Conservation (phyloP, 495 filamentous ascomycete genomes). For the Cercophora sp. region DNA sequence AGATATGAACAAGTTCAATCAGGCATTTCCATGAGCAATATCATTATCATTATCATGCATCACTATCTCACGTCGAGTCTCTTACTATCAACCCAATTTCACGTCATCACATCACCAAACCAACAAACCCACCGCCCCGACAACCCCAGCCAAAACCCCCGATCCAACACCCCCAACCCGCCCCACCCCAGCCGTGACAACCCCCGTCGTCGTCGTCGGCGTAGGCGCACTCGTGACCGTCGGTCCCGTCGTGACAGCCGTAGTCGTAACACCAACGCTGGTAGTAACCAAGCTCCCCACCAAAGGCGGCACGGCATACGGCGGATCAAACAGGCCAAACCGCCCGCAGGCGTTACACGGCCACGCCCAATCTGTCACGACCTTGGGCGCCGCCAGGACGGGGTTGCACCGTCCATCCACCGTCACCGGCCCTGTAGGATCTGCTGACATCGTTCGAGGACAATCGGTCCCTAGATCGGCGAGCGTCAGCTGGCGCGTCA, state of each 20-base stretch:
- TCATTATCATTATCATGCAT: no score
- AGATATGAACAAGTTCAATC: no score
- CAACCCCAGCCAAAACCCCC: no score
- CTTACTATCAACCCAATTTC: no score
- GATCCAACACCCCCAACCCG: no score
- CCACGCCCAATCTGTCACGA: conserved; percentile 25
- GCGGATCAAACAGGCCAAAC: conserved; percentile 32
- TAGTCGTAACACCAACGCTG: conserved; percentile 10
- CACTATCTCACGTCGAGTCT: no score
- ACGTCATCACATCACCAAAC: no score
- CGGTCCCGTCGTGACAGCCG: not conserved
- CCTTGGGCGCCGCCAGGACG: conserved; percentile 23
- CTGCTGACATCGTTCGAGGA: conserved; percentile 18
- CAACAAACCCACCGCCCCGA: no score
- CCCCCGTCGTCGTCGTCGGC: no score
- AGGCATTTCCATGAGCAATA: no score
- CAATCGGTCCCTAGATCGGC: conserved; percentile 31
- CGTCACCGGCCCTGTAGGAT: conserved; percentile 25
- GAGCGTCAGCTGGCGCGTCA: conserved; percentile 27
- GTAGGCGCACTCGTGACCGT: no score
- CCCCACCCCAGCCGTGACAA: no score
- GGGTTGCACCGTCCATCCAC: conserved; percentile 27
- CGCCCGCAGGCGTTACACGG: conserved; percentile 31
- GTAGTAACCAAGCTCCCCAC: conserved; percentile 22
- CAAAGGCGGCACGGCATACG: conserved; percentile 28